Evolutionary conservation across 2,329 filamentous ascomycete genomes (phyloP).

Genomic region (Penicillium psychrosexuale): DNA sequence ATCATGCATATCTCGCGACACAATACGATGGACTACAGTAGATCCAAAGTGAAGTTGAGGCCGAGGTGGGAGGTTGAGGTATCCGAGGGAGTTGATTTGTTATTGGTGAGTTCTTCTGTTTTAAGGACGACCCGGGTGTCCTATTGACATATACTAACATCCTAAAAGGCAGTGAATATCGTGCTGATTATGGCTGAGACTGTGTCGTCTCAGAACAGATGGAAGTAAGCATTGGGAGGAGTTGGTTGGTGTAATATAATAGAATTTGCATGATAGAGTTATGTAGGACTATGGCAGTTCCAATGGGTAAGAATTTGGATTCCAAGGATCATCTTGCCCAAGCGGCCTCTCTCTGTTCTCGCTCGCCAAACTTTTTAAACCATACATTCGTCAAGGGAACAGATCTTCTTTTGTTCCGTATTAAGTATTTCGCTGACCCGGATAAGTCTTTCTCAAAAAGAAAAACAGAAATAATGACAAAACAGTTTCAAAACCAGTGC

Average conservation of each 20-base stretch:
- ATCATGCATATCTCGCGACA: slow-evolving; percentile 18
- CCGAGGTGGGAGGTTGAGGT: slow-evolving; percentile 22
- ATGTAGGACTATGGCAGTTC: neutral
- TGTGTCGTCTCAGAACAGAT: neutral
- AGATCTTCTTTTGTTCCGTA: slow-evolving; percentile 6
- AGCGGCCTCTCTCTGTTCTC: neutral
- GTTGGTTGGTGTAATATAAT: neutral
- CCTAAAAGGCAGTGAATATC: slow-evolving; percentile 17
- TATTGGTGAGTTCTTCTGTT: slow-evolving; percentile 16
- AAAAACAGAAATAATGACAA: slow-evolving; percentile 1
- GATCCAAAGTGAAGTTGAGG: slow-evolving; percentile 10
- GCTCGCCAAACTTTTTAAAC: slow-evolving; percentile 3
- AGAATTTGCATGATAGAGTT: neutral
- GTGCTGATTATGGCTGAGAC: slow-evolving; percentile 18
- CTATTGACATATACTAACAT: neutral
- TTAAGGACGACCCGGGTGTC: neutral
- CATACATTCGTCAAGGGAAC: slow-evolving; percentile 14
- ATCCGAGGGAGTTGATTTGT: slow-evolving; percentile 23
- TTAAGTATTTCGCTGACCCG: slow-evolving; percentile 9
- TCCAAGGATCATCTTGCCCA: neutral
- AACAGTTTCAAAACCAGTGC: neutral
- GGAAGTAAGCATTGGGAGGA: neutral
- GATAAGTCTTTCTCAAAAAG: slow-evolving; percentile 2
- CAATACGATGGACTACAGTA: slow-evolving; percentile 13
- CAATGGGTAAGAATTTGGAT: neutral